Percentiles rank a stretch among this genome's conserved stretches.
Evolutionary conservation across 371 early-diverging fungal species (phyloP).

Genomic region (Zopfochytrium polystomum): DNA sequence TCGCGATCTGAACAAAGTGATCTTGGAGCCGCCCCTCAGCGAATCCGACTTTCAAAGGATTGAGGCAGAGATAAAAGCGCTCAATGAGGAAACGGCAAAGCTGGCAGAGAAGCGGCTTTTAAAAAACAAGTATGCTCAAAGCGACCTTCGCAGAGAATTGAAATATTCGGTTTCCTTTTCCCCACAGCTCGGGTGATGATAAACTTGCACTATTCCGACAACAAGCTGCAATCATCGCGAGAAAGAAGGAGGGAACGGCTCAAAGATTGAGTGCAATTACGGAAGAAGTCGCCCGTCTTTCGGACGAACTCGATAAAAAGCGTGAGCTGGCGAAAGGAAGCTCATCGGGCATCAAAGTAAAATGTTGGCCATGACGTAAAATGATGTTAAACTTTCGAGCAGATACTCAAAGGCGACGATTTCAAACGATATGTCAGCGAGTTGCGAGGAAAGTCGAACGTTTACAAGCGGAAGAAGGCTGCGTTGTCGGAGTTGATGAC

Average conservation of each 20-base stretch:
- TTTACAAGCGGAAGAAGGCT: slow-evolving; percentile 51
- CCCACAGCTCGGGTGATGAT: slow-evolving; percentile 44
- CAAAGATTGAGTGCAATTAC: slow-evolving; percentile 28
- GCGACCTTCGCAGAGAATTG: too few species aligned
- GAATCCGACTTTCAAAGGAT: slow-evolving; percentile 41
- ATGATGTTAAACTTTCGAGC: background rate
- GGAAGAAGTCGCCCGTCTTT: slow-evolving; percentile 38
- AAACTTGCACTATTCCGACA: slow-evolving; percentile 56
- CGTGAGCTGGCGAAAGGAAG: slow-evolving; percentile 27
- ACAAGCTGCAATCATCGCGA: slow-evolving; percentile 52
- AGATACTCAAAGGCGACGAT: slow-evolving; percentile 57
- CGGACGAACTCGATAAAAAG: slow-evolving; percentile 35
- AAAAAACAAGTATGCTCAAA: slow-evolving; percentile 38
- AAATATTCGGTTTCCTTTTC: background rate
- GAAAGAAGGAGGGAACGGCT: slow-evolving; percentile 52
- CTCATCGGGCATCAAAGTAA: slow-evolving; percentile 36
- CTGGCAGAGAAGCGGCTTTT: slow-evolving; percentile 43
- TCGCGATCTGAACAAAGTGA: slow-evolving; percentile 35
- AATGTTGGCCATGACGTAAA: slow-evolving; percentile 9
- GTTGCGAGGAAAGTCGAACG: slow-evolving; percentile 51
- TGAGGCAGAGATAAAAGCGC: slow-evolving; percentile 45
- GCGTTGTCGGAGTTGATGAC: slow-evolving; percentile 46
- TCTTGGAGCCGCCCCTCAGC: slow-evolving; percentile 38
- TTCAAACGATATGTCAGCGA: slow-evolving; percentile 56
- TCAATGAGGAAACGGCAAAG: slow-evolving; percentile 44